A percentile compares a stretch with the other conserved stretches of the same genome.
These are phyloP conservation scores for Aspergillus sclerotioniger DNA, from an alignment of 495 filamentous ascomycete genomes.

Conservation along the genomic window DNA sequence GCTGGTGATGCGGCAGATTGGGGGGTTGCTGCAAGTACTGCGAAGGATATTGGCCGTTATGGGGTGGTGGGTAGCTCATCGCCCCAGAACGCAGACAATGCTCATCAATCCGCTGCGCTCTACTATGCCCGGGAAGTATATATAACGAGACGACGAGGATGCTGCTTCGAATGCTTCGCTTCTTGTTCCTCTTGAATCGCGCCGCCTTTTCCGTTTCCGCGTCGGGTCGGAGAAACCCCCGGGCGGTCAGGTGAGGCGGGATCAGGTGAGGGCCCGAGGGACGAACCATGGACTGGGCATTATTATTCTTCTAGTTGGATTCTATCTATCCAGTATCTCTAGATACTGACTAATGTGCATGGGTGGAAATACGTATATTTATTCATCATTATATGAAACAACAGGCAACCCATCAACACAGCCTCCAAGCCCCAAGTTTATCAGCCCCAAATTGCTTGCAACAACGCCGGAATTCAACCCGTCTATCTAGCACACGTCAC, in stretches of 20 bases:
- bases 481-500: conserved; percentile 5
- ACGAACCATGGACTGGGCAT: background rate
- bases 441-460: background rate
- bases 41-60: conserved; percentile 44
- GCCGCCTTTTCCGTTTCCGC: conserved; percentile 25
- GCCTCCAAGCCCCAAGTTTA: no score
- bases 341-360: background rate
- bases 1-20: conserved; percentile 24
- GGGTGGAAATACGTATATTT: background rate
- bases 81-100: conserved; percentile 35
- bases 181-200: conserved; percentile 5
- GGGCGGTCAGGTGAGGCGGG: conserved; percentile 15
- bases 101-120: conserved; percentile 20
- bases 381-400: no score
- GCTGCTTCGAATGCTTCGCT: conserved; percentile 3
- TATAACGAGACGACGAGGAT: conserved; percentile 8
- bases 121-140: conserved; percentile 13
- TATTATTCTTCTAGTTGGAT: no score
- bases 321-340: no score
- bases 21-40: conserved; percentile 39
- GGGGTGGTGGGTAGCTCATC: conserved; percentile 51
- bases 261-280: conserved; percentile 14
- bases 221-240: conserved; percentile 40
- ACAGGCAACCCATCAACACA: no score
- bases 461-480: conserved; percentile 2